Base-by-base conservation (phyloP, 371 early-diverging fungal species). In the Mortierella sp. region DNA sequence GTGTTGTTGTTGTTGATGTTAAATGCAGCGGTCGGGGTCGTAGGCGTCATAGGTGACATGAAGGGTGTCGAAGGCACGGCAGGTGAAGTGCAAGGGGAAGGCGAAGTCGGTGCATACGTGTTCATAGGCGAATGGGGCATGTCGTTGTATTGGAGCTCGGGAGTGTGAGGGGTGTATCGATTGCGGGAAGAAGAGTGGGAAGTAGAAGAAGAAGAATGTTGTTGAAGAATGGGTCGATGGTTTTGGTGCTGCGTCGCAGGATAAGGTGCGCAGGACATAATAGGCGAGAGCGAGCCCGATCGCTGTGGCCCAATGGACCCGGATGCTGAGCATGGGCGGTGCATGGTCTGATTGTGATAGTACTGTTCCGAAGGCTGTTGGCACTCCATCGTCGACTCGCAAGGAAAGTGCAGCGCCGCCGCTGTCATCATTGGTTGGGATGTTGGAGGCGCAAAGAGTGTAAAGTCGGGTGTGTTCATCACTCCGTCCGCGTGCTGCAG, bases 261-360 rank as follows among this genome's bases (percentile, higher is more conserved):
- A 25, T 52, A 44, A 0, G 46, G 41, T 0, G 55, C 49, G 22
- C 47, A 57, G 16, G 54, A 51, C 67, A 72, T 72, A 19, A 72
- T 45, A 10, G 72, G 72, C 9, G 72, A 72, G 14, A 67, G 72
- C 9, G 72, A 72, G 24, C 45, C 66, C n/a, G 72, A 61, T 10
- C 52, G 66, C 46, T 47, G 66, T 7, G 71, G 25, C 14, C 56
- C 63, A 24, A 65, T 22, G 61, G 60, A 25, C 62, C 45, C 19
- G 72, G 46, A 1, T 66, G 66, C 72, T 43, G 25, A 10, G 44
- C 21, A 25, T 14, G 24, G 22, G 14, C 41, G 48, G 43, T 48
- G 49, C 43, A 44, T 60, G 60, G 13, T 45, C 49, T 24, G 58
- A 17, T 44, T 66, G 67, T 13, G 72, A n/a, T n/a, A n/a, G n/a